Percentiles rank a stretch among this genome's conserved stretches.
These are phyloP conservation scores for Saturnispora bothae DNA, from an alignment of 805 yeast species.

Conservation along the genomic window DNA sequence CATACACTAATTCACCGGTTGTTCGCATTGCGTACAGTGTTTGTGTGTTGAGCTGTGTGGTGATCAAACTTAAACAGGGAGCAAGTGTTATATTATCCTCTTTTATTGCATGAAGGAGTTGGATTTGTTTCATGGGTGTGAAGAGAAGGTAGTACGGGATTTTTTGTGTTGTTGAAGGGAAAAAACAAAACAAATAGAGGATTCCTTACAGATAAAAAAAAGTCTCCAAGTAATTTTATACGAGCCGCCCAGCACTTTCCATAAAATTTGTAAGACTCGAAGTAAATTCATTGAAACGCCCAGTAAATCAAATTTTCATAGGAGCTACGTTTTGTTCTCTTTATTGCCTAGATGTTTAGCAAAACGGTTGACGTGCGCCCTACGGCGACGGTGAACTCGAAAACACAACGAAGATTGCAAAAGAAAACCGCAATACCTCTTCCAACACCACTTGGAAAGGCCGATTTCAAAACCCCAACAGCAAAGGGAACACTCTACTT, in stretches of 20 bases:
- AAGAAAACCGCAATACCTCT: constrained; percentile 29
- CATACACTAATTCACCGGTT: constrained; percentile 27
- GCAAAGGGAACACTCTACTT: constrained; percentile 56
- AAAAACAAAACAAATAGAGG: too few relatives aligned
- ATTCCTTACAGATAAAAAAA: too few relatives aligned
- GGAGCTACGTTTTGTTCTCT: neutral
- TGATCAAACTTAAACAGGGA: constrained; percentile 28
- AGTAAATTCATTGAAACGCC: too few relatives aligned
- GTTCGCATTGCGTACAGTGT: constrained; percentile 25
- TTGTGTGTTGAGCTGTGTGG: constrained; percentile 20
- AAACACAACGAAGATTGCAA: constrained; percentile 58
- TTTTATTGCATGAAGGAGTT: constrained; percentile 6
- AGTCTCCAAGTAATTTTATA: too few relatives aligned
- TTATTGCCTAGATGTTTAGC: constrained; percentile 37
- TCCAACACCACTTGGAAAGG: constrained; percentile 49
- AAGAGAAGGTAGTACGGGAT: too few relatives aligned
- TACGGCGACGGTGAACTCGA: constrained; percentile 66
- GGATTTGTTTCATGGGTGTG: neutral
- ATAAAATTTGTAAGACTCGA: neutral
- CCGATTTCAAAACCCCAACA: constrained; percentile 45
- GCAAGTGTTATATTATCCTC: constrained; percentile 20
- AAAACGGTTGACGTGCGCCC: constrained; percentile 57
- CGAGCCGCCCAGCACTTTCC: too few relatives aligned
- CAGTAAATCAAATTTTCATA: too few relatives aligned
- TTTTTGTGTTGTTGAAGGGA: too few relatives aligned